Evolutionary conservation across 768 basidiomycete genomes (phyloP).

Genomic region (Mycena crocata): DNA sequence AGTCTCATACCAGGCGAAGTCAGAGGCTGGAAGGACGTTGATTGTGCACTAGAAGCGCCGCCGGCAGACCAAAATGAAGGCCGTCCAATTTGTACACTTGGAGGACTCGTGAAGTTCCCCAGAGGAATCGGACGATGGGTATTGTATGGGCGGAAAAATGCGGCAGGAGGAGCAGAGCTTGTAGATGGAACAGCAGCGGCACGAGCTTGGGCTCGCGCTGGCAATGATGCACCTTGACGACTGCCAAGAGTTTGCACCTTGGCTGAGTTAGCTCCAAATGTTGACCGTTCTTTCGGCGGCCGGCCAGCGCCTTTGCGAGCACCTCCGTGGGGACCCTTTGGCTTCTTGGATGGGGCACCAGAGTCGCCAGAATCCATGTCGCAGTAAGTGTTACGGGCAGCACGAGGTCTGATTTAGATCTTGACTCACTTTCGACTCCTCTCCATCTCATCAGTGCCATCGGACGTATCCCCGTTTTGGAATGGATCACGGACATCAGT

Average conservation of each 20-base stretch:
- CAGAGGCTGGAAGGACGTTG: no score
- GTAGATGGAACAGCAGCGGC: background rate
- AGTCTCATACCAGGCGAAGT: no score
- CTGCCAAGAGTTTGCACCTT: background rate
- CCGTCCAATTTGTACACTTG: background rate
- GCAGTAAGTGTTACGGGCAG: no score
- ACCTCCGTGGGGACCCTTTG: background rate
- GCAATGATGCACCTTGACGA: background rate
- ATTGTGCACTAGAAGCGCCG: background rate
- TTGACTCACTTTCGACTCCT: no score
- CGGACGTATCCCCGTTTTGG: no score
- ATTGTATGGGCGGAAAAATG: background rate
- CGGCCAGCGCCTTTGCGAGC: background rate
- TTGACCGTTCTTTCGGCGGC: background rate
- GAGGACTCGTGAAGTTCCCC: background rate
- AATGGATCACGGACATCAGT: no score
- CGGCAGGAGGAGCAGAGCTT: background rate
- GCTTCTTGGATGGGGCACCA: background rate
- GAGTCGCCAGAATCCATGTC: no score
- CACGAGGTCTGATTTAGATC: no score
- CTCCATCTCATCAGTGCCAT: no score
- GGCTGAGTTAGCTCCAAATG: no score
- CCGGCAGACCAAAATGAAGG: background rate
- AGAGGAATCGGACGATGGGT: background rate
- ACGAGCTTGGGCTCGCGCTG: background rate